Percentiles rank a stretch among this genome's conserved stretches.
Evolutionary conservation across 2,329 filamentous ascomycete genomes (phyloP).

Genomic region (Pestalotiopsis sp.): DNA sequence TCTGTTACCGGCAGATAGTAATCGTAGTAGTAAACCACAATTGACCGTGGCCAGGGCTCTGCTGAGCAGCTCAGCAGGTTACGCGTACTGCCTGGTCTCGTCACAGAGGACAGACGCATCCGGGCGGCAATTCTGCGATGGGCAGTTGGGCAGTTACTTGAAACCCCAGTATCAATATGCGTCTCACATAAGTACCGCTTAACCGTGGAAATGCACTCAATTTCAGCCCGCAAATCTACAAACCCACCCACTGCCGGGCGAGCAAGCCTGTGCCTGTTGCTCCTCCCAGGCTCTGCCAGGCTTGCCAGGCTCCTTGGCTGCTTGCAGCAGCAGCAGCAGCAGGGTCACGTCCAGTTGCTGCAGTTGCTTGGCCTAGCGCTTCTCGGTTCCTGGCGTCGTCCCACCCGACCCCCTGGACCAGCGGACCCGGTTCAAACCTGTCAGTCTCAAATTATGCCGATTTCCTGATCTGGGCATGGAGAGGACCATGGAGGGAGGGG

Average conservation of each 20-base stretch:
- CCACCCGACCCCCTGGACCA: constrained; percentile 11
- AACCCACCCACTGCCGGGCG: not conserved
- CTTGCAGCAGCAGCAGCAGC: not conserved
- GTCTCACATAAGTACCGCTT: constrained; percentile 11
- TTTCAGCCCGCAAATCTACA: constrained; percentile 8
- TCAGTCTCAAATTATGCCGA: constrained; percentile 23
- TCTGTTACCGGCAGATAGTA: no score
- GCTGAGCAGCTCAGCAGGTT: not conserved
- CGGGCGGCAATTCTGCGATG: constrained; percentile 6
- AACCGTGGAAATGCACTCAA: constrained; percentile 1
- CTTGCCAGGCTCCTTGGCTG: no score
- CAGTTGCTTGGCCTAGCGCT: not conserved
- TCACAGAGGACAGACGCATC: not conserved
- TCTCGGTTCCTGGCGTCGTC: constrained; percentile 12
- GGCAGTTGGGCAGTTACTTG: constrained; percentile 11
- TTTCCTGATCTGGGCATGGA: not conserved
- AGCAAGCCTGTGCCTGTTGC: not conserved
- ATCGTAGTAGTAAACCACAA: not conserved
- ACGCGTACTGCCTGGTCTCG: not conserved
- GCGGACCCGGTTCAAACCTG: constrained; percentile 12
- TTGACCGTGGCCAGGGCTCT: not conserved
- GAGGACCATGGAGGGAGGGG: not conserved
- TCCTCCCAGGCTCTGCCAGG: not conserved
- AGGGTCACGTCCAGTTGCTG: not conserved
- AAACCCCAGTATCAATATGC: constrained; percentile 10